Conservation (phyloP, 83 land plant genomes). For the Thuja plicata region DNA sequence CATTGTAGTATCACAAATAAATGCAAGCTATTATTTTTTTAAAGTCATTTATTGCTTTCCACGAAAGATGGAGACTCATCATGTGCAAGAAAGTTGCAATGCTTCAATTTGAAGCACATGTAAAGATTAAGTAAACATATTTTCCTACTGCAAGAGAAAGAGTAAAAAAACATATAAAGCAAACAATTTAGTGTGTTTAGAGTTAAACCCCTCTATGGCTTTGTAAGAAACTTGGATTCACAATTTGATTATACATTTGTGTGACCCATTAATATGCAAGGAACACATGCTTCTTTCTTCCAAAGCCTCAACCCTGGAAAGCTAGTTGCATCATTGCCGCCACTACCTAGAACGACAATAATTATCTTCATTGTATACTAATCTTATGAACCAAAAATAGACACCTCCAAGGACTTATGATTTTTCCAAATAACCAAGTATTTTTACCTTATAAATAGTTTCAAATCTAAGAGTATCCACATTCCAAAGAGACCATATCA, state of each 20-base stretch:
- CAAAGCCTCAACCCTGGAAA: neutral
- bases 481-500: too few species aligned
- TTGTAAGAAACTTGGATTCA: neutral
- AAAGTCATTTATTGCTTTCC: neutral
- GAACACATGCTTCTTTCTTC: neutral
- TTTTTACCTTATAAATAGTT: too few species aligned
- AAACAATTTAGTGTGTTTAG: neutral
- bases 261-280: neutral
- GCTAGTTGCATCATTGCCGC: too few species aligned
- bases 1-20: too few species aligned
- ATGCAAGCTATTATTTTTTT: neutral
- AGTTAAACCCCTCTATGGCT: neutral
- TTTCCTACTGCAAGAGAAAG: neutral
- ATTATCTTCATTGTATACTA: too few species aligned
- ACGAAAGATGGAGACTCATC: neutral
- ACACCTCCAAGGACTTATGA: too few species aligned
- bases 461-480: too few species aligned
- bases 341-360: too few species aligned
- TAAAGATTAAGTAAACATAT: neutral
- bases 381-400: too few species aligned
- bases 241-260: neutral
- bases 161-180: neutral
- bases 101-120: neutral
- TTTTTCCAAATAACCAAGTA: too few species aligned
- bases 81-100: neutral